A percentile compares a stretch with the other conserved stretches of the same genome.
These are phyloP conservation scores for Flammula alnicola DNA, from an alignment of 1,284 basidiomycete species.

Conservation along the genomic window DNA sequence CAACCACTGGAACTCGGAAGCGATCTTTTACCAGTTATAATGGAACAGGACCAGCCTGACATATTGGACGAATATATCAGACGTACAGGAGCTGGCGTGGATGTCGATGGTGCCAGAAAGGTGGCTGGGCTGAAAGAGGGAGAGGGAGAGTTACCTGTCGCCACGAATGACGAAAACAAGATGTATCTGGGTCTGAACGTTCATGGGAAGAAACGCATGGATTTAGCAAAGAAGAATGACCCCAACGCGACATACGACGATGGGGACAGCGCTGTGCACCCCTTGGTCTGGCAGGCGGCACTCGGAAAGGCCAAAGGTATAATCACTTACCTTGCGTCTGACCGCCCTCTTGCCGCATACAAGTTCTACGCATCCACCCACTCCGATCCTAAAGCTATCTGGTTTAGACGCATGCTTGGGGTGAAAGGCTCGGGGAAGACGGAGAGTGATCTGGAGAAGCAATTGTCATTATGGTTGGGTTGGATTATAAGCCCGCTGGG, in stretches of 20 bases:
- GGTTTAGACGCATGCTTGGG: constrained; percentile 18
- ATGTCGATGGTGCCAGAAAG: constrained; percentile 33
- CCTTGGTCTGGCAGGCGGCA: constrained; percentile 52
- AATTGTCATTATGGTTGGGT: constrained; percentile 52
- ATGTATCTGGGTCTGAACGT: constrained; percentile 61
- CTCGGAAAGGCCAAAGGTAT: constrained; percentile 35
- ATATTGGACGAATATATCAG: constrained; percentile 61
- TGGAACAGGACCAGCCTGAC: constrained; percentile 45
- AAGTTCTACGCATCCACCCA: constrained; percentile 48
- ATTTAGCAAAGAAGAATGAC: constrained; percentile 52
- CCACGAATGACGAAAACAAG: constrained; percentile 45
- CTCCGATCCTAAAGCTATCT: constrained; percentile 34
- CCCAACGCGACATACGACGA: constrained; percentile 41
- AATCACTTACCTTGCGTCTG: constrained; percentile 52
- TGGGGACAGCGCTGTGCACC: constrained; percentile 22
- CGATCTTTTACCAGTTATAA: constrained; percentile 30
- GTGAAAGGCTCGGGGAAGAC: constrained; percentile 7
- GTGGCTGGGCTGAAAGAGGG: constrained; percentile 22
- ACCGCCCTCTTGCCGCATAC: constrained; percentile 44
- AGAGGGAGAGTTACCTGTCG: constrained; percentile 22
- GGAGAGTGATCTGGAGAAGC: constrained; percentile 35
- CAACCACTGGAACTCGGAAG: constrained; percentile 30
- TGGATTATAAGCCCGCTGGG: constrained; percentile 49
- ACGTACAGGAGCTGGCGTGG: constrained; percentile 51
- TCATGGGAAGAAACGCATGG: constrained; percentile 61